These are phyloP conservation scores for Ambispora gerdemannii DNA, from an alignment of 192 early-diverging fungal species.

Conservation along the genomic window DNA sequence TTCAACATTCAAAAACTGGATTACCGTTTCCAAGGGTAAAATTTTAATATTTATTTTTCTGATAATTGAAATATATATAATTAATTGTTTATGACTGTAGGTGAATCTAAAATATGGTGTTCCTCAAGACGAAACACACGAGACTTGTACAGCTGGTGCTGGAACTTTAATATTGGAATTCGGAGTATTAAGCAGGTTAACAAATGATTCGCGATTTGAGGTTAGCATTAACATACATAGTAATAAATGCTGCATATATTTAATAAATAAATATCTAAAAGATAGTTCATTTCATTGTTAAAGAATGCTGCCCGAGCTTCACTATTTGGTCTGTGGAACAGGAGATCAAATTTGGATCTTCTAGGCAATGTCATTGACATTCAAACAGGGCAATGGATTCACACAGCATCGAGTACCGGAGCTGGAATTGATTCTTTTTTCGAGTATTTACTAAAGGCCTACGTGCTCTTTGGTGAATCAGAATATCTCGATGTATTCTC, in stretches of 20 bases:
- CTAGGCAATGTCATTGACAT: constrained; percentile 84
- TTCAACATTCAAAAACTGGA: constrained; percentile 72
- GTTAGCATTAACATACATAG: constrained; percentile 34
- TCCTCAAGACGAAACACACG: constrained; percentile 57
- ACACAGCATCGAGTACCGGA: constrained; percentile 69
- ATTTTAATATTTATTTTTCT: neutral
- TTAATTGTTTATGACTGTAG: constrained; percentile 21
- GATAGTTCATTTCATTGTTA: neutral
- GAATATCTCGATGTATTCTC: constrained; percentile 77
- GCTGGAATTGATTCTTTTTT: constrained; percentile 92
- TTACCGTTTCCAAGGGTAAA: constrained; percentile 79
- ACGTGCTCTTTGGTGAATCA: constrained; percentile 81
- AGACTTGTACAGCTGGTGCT: constrained; percentile 85
- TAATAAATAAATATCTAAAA: neutral
- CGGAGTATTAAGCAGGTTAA: constrained; percentile 83
- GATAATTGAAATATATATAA: neutral
- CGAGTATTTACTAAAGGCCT: constrained; percentile 89
- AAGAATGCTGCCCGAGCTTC: constrained; percentile 64
- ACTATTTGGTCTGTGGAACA: constrained; percentile 71
- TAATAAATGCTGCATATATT: neutral
- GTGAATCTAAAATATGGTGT: constrained; percentile 78
- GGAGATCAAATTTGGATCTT: constrained; percentile 69
- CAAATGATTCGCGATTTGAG: constrained; percentile 77
- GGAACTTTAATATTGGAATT: constrained; percentile 92
- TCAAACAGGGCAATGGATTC: constrained; percentile 67